Base-by-base conservation (phyloP, 2,329 filamentous ascomycete species). In the Colletotrichum karsti region DNA sequence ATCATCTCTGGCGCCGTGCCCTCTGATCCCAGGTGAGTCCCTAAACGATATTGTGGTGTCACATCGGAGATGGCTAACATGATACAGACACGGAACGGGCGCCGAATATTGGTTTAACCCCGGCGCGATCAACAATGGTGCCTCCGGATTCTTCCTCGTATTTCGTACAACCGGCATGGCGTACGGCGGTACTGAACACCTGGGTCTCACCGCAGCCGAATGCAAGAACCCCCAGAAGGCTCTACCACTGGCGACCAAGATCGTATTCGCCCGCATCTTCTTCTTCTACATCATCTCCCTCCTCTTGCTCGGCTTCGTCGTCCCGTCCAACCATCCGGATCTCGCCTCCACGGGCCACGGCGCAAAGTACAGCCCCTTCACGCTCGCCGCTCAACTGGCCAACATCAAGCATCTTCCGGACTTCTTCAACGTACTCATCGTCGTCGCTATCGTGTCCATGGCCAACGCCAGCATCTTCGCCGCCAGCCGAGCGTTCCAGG, bases 171-270 rank as follows among this genome's bases (percentile, higher is more conserved):
- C 82, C 6, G 81, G 82, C 15, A 81, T 83, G 73, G 78, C 81
- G 9, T 84, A 83, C 59, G 78, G 80, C 9, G 83, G 83, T 22
- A 84, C 82, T 3, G 82, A 84, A 65, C 78, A 84, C 61, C 77
- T 84, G 4, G 82, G 82, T 13, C 74, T 84, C 15, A 79, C 82
- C 4, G 82, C 81, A 7, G 80, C 80, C 18, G 82, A 84, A 68
- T 78, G 81, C 64, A 73, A 76, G 13, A 78, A 78, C 46, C 82
- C 81, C 9, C 71, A 88, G 69, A 90, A 92, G 74, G 88, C 91
- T 0, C 85, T 97, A 1, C 94, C 94, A 0, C 90, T 89, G 1
- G 94, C 94, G 7, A 91, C 95, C 74, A 97, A 96, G 82, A 93
- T 97, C 75, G 93, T 88, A 30, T 88, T 88, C 63, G 87, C 84